These are phyloP conservation scores for Pythium chondricola DNA, from an alignment of 352 stramenopile genomes.

Conservation along the genomic window DNA sequence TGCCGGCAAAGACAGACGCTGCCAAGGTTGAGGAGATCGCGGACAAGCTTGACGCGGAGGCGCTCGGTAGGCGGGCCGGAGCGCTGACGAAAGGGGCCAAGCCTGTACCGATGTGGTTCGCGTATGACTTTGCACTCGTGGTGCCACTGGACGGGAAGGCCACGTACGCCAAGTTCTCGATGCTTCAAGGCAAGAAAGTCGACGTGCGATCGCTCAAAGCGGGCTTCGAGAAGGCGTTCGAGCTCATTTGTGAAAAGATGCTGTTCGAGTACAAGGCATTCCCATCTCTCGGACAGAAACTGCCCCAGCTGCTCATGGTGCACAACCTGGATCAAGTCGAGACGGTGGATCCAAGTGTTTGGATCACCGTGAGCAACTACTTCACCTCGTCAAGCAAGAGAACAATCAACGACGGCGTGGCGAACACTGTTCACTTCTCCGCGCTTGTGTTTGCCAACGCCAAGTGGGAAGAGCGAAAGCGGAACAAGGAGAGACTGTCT, in stretches of 20 bases:
- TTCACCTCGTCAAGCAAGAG: background rate
- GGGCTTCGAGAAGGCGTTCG: conserved; percentile 2
- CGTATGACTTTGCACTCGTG: conserved; percentile 10
- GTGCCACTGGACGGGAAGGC: background rate
- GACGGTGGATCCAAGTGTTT: background rate
- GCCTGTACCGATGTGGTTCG: conserved; percentile 5
- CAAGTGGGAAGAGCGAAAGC: conserved; percentile 3
- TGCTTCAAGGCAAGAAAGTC: conserved; percentile 2
- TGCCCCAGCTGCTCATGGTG: background rate
- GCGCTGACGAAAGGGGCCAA: background rate
- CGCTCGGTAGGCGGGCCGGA: background rate
- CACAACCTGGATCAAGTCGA: background rate
- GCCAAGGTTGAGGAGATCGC: background rate
- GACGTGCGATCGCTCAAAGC: background rate
- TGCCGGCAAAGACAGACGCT: background rate
- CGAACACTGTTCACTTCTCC: no score
- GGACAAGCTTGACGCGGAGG: background rate
- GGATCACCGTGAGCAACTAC: background rate
- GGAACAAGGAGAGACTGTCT: background rate
- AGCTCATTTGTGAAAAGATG: conserved; percentile 5
- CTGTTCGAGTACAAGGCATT: background rate
- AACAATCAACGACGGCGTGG: no score
- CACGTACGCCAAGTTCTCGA: conserved; percentile 5
- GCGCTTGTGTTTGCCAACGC: conserved; percentile 1
- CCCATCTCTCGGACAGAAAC: background rate